These are phyloP conservation scores for Diversispora eburnea DNA, from an alignment of 192 early-diverging fungal genomes.

Conservation along the genomic window DNA sequence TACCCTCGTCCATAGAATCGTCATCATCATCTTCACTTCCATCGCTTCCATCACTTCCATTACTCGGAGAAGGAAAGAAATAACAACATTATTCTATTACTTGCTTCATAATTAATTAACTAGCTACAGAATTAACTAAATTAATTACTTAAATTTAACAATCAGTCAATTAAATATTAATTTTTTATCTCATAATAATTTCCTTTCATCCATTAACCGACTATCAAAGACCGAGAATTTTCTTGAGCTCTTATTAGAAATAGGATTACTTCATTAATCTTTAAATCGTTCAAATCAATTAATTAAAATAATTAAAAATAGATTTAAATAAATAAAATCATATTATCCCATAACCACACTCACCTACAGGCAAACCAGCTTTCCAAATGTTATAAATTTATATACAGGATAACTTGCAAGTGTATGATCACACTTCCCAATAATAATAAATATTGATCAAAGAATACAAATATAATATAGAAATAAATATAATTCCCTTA, in stretches of 20 bases:
- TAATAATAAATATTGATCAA: neutral
- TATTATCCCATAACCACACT: too few relatives aligned
- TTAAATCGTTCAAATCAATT: too few relatives aligned
- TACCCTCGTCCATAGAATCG: too few relatives aligned
- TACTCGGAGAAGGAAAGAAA: too few relatives aligned
- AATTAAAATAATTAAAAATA: neutral
- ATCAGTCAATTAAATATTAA: conserved; percentile 46
- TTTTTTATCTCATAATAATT: conserved; percentile 58
- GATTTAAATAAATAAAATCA: neutral
- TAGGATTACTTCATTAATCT: conserved; percentile 87
- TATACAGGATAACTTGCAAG: conserved; percentile 74
- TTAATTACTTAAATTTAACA: too few relatives aligned
- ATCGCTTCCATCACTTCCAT: too few relatives aligned
- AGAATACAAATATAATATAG: neutral
- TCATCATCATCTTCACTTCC: too few relatives aligned
- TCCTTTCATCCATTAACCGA: conserved; percentile 51
- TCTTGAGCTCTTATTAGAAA: conserved; percentile 95
- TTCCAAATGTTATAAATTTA: conserved; percentile 85
- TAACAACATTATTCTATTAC: too few relatives aligned
- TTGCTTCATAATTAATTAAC: too few relatives aligned
- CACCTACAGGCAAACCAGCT: too few relatives aligned
- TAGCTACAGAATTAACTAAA: too few relatives aligned
- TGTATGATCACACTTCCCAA: conserved; percentile 88
- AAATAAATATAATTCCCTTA: conserved; percentile 56
- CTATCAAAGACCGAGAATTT: conserved; percentile 80